These are phyloP conservation scores for Aureobasidium sp. DNA, from an alignment of 2,329 filamentous ascomycete species.

Conservation along the genomic window DNA sequence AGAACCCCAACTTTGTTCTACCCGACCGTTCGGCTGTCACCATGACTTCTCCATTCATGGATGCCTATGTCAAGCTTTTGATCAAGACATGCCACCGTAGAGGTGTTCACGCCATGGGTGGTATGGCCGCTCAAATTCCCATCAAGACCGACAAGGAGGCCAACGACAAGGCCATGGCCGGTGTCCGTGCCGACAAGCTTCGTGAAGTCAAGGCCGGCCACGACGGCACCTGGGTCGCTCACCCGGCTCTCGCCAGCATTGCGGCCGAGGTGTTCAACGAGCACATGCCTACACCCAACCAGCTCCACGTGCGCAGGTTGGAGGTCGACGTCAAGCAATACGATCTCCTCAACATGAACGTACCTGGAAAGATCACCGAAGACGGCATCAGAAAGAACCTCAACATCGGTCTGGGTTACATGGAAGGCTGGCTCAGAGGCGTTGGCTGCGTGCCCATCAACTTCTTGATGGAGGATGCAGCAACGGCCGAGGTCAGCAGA, in stretches of 20 bases:
- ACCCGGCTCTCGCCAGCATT: slow-evolving; percentile 82
- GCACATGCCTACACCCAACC: slow-evolving; percentile 97
- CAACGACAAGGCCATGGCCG: slow-evolving; percentile 91
- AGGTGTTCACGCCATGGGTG: slow-evolving; percentile 97
- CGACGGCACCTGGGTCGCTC: slow-evolving; percentile 95
- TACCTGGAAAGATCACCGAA: slow-evolving; percentile 85
- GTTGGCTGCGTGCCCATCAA: slow-evolving; percentile 96
- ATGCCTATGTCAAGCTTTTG: slow-evolving; percentile 90
- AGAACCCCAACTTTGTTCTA: slow-evolving; percentile 85
- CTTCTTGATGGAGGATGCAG: slow-evolving; percentile 96
- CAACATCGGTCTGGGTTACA: slow-evolving; percentile 92
- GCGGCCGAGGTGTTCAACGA: slow-evolving; percentile 93
- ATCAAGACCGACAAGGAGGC: slow-evolving; percentile 90
- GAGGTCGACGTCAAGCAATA: slow-evolving; percentile 79
- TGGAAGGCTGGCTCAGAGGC: slow-evolving; percentile 96
- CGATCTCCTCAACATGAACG: slow-evolving; percentile 96
- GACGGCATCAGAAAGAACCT: slow-evolving; percentile 95
- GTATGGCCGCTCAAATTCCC: slow-evolving; percentile 97
- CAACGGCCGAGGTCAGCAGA: slow-evolving; percentile 90
- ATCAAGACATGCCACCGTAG: slow-evolving; percentile 97
- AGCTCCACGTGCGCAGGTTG: slow-evolving; percentile 82
- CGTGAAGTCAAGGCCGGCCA: slow-evolving; percentile 92
- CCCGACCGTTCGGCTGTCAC: slow-evolving; percentile 86
- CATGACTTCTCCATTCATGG: slow-evolving; percentile 98
- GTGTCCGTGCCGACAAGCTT: slow-evolving; percentile 88